Conservation (phyloP, 2,329 filamentous ascomycete genomes). For the Pseudopyrenochaeta lycopersici region DNA sequence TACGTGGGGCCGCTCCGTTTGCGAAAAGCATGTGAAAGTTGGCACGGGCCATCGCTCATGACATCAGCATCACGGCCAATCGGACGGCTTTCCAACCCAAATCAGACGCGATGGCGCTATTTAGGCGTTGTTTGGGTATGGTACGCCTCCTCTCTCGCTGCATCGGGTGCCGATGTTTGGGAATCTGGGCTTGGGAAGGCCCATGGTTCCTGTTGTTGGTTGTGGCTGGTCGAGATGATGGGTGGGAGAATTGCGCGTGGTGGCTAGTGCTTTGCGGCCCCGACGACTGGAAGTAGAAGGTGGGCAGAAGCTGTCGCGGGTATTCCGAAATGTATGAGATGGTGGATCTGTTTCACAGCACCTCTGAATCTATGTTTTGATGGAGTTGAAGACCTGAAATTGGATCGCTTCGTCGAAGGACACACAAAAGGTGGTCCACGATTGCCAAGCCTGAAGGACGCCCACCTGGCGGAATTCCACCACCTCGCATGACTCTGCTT, state of each 20-base stretch:
- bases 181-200: not conserved
- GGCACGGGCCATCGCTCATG: slow-evolving; percentile 12
- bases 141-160: not conserved
- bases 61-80: slow-evolving; percentile 17
- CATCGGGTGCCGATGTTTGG: not conserved
- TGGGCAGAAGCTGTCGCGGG: slow-evolving; percentile 7
- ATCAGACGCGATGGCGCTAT: not conserved
- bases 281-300: slow-evolving; percentile 7
- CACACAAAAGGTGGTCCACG: not conserved
- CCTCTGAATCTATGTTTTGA: no score
- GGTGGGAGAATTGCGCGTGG: not conserved
- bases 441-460: not conserved
- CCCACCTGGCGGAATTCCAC: slow-evolving; percentile 2
- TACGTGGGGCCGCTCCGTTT: slow-evolving; percentile 20
- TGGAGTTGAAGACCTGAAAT: no score
- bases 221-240: not conserved
- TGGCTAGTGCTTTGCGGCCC: not conserved
- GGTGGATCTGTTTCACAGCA: no score
- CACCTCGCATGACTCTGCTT: not conserved
- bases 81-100: slow-evolving; percentile 9
- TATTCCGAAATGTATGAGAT: slow-evolving; percentile 1
- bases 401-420: not conserved
- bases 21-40: slow-evolving; percentile 22
- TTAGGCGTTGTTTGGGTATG: not conserved
- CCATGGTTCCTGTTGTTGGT: not conserved